phyloP scores from a whole-genome alignment of 352 stramenopile species.

The Phytopythium kandeliae region DNA sequence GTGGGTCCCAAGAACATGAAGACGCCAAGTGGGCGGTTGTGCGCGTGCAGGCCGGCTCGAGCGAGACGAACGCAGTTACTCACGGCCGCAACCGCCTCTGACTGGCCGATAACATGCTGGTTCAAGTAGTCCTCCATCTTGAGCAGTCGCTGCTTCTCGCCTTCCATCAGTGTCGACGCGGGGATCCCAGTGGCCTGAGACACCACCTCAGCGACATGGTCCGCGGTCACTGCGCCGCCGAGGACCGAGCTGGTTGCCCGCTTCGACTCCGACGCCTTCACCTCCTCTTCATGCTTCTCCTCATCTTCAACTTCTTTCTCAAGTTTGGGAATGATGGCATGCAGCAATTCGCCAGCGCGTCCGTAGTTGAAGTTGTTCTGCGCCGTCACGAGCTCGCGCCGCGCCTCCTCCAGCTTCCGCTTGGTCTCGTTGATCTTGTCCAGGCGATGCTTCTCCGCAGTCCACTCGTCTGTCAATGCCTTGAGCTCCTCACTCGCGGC shows the following conservation, averaged over 20 bases:
- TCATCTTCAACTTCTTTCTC: slow-evolving; percentile 64
- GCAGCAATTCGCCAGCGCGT: slow-evolving; percentile 72
- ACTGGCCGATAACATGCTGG: slow-evolving; percentile 89
- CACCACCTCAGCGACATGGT: slow-evolving; percentile 92
- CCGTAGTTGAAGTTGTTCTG: slow-evolving; percentile 78
- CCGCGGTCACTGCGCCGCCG: slow-evolving; percentile 86
- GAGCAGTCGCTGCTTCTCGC: slow-evolving; percentile 94
- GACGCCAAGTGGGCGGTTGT: slow-evolving; percentile 93
- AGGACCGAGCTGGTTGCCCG: slow-evolving; percentile 56
- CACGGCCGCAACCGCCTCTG: slow-evolving; percentile 88
- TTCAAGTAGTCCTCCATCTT: slow-evolving; percentile 92
- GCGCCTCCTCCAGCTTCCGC: slow-evolving; percentile 67
- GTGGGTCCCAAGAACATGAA: slow-evolving; percentile 95
- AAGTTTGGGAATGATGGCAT: slow-evolving; percentile 74
- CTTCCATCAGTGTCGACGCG: slow-evolving; percentile 90
- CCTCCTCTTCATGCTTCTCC: slow-evolving; percentile 41
- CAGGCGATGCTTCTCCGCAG: slow-evolving; percentile 64
- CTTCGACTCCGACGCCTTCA: slow-evolving; percentile 20
- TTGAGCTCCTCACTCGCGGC: slow-evolving; percentile 51
- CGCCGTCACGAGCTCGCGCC: slow-evolving; percentile 59
- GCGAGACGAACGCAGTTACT: slow-evolving; percentile 90
- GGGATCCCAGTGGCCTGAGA: slow-evolving; percentile 93
- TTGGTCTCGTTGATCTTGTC: slow-evolving; percentile 76
- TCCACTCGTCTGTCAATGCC: slow-evolving; percentile 68
- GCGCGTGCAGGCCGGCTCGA: slow-evolving; percentile 92